Conservation (phyloP, 2,329 filamentous ascomycete genomes). For the Pezicula rhizophila region DNA sequence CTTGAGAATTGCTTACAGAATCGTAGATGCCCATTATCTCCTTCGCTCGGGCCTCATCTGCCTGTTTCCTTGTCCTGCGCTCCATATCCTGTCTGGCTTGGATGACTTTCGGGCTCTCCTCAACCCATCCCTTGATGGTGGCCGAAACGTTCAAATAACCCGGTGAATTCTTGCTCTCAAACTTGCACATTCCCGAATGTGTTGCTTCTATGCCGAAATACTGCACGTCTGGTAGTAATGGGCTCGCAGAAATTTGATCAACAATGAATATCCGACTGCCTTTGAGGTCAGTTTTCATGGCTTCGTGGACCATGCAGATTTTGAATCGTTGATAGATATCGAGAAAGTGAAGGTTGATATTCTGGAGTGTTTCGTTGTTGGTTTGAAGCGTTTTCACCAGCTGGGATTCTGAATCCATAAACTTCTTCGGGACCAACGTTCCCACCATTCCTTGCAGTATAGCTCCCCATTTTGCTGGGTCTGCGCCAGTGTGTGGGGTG, state of each 20-base stretch:
- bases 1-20: slow-evolving; percentile 2
- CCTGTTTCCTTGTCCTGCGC: slow-evolving; percentile 15
- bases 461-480: slow-evolving; percentile 61
- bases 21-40: slow-evolving; percentile 20
- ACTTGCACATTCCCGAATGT: slow-evolving; percentile 70
- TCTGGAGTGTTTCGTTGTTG: slow-evolving; percentile 67
- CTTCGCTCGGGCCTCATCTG: slow-evolving; percentile 17
- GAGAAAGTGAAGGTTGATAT: slow-evolving; percentile 68
- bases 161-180: slow-evolving; percentile 55
- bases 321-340: slow-evolving; percentile 66
- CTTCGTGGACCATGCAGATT: slow-evolving; percentile 73
- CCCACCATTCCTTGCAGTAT: slow-evolving; percentile 63
- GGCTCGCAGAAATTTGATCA: slow-evolving; percentile 63
- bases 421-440: slow-evolving; percentile 56
- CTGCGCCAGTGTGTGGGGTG: slow-evolving; percentile 68
- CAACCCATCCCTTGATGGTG: slow-evolving; percentile 24
- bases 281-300: slow-evolving; percentile 63
- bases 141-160: slow-evolving; percentile 42
- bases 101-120: slow-evolving; percentile 17
- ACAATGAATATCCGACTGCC: slow-evolving; percentile 60
- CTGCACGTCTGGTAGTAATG: slow-evolving; percentile 61
- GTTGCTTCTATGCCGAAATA: slow-evolving; percentile 70
- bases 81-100: slow-evolving; percentile 20
- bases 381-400: slow-evolving; percentile 65
- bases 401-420: slow-evolving; percentile 62